Base-by-base conservation (phyloP, 2,329 filamentous ascomycete genomes). In the Colletotrichum acutatum region DNA sequence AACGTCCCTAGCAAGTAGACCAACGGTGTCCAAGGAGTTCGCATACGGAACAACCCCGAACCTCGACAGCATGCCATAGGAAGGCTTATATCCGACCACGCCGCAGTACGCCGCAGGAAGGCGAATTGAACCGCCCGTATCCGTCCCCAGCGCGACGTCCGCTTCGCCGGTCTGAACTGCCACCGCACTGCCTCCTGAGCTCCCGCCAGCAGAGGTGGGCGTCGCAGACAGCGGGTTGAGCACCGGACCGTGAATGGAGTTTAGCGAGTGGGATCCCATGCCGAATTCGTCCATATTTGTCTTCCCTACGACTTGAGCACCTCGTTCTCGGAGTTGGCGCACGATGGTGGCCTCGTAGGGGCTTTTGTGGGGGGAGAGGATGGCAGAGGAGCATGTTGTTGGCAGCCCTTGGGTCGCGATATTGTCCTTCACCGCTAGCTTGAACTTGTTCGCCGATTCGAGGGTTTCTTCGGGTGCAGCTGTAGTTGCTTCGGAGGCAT, bases 201-300 rank as follows among this genome's bases (percentile, higher is more conserved):
- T 98, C 34, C 95, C 95, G 49, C 95, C 95, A 0, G 93, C 92
- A 0, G 95, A 97, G 30, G 90, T 80, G 71, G 84, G 66, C 58
- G 79, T 80, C 56, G 77, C 72, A 1, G 79, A 72, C 65, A 85
- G 81, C 8, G 83, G 85, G 74, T 89, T 91, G 65, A 81, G 84
- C 5, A 96, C 93, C 1, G 90, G 80, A 1, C 93, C 94, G 77
- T 92, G 90, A 67, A 86, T 83, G 0, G 94, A 95, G 78, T 92
- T 91, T 64, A 85, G 84, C 1, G 94, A 95, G 77, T 98, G 92
- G 9, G 95, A 97, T 2, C 95, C 95, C 95, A 98, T 98, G 32
- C 95, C 95, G 80, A 98, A 98, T 80, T 97, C 97, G 83, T 98
- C 97, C 86, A 98, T 91, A 80, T 97, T 98, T 2, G 95, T 95